A percentile compares a stretch with the other conserved stretches of the same genome.
These are phyloP conservation scores for Ceratobasidium sp. DNA, from an alignment of 1,284 basidiomycete species.

Conservation along the genomic window DNA sequence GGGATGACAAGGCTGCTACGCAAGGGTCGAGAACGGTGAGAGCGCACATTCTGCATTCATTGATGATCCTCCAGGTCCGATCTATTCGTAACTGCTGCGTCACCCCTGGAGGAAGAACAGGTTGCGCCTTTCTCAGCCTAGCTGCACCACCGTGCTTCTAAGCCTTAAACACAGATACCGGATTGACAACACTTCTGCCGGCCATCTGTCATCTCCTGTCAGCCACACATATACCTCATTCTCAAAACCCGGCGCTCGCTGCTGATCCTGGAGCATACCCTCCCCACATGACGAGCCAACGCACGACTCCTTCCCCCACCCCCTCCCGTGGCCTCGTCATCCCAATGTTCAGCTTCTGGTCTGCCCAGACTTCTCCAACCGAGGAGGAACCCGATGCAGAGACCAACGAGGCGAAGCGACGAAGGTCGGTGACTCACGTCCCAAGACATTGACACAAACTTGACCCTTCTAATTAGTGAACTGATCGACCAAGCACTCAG, in stretches of 20 bases:
- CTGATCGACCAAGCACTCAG: conserved; percentile 22
- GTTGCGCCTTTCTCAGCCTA: conserved; percentile 4
- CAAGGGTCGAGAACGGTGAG: not conserved
- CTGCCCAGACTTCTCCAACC: not conserved
- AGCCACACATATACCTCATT: not conserved
- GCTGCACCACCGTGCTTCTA: not conserved
- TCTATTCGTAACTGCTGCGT: not conserved
- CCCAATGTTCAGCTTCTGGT: not conserved
- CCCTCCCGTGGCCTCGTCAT: not conserved
- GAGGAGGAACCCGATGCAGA: not conserved
- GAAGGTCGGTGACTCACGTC: conserved; percentile 12
- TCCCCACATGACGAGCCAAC: conserved; percentile 3
- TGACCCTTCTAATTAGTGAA: conserved; percentile 7
- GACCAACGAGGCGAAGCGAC: conserved; percentile 2
- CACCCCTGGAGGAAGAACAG: not conserved
- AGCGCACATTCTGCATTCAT: not conserved
- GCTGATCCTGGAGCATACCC: not conserved
- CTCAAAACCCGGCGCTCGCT: not conserved
- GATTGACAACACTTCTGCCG: conserved; percentile 1
- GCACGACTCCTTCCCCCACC: conserved; percentile 22
- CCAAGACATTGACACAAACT: not conserved
- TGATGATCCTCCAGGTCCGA: not conserved
- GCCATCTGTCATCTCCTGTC: not conserved
- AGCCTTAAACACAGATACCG: not conserved
- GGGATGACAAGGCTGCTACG: not conserved